Evolutionary conservation across 805 yeast species (phyloP), one percentile per base, ranked within the genome.

Genomic region (Kluyveromyces dobzhanskii): DNA sequence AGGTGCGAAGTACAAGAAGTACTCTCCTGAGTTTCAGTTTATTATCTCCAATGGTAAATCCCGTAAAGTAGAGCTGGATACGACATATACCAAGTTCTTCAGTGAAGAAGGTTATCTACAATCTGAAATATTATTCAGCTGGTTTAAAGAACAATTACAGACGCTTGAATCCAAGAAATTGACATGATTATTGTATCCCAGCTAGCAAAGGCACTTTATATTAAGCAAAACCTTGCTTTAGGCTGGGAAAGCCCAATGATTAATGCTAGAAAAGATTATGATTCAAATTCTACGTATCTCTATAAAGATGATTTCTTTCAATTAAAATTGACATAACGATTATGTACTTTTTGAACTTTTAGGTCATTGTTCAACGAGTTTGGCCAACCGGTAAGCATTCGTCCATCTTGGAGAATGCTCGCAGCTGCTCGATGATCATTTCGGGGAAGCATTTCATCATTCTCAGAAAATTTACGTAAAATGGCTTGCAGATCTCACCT

Each of bases 381-480:
- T 24, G 9, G n/a, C 16, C 30, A 9, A 41, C 38, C 3, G 63
- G 63, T n/a, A 58, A 34, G 39, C 62, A 56, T 12, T 56, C 54
- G 57, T 87, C 96, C 56, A 88, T 78, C 2, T 87, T 85, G 5
- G 88, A 73, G 8, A 75, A 43, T 41, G 63, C 56, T 35, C 96
- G 52, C 1, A 48, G 46, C 14, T 52, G 35, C 12, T 51, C 48
- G 28, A 46, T 50, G 2, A 84, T 27, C 2, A 75, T 74, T 69
- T 78, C 73, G 0, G 96, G 96, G 28, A 78, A 57, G 0, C 80
- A 71, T 47, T 90, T 67, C 50, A 86, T 53, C 0, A 82, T 34
- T 2, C 95, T 88, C 26, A 85, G 57, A 43, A 82, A 66, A 45
- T 76, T 71, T 3, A 85, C 85, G 56, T 86, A 88, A 18, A 80